Evolutionary conservation across 2,329 filamentous ascomycete species (phyloP).

Genomic region (Sclerotinia subarctica): DNA sequence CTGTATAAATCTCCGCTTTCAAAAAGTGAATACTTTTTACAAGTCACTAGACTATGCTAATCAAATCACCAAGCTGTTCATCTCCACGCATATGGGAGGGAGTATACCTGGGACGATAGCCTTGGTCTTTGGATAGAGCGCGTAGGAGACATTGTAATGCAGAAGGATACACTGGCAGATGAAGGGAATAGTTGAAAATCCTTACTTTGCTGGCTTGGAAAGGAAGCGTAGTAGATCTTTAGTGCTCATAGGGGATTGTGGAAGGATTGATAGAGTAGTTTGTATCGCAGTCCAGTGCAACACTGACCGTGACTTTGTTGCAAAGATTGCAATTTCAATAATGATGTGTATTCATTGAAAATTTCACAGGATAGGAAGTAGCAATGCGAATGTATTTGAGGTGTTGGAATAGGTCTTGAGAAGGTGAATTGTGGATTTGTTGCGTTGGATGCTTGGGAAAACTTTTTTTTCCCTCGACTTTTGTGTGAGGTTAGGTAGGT

Average conservation of each 20-base stretch:
- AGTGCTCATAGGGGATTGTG: conserved; percentile 74
- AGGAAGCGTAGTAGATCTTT: conserved; percentile 89
- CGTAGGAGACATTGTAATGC: not conserved
- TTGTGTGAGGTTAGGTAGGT: not conserved
- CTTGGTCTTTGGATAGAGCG: not conserved
- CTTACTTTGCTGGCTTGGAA: conserved; percentile 91
- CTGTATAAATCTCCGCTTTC: not conserved
- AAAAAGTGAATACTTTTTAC: not conserved
- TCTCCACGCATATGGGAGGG: not conserved
- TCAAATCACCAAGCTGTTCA: not conserved
- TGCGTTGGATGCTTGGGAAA: conserved; percentile 16
- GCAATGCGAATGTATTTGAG: conserved; percentile 8
- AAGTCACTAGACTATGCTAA: not conserved
- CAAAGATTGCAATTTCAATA: conserved; percentile 21
- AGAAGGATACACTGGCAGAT: not conserved
- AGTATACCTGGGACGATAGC: not conserved
- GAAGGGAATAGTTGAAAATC: conserved; percentile 26
- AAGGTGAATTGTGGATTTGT: conserved; percentile 14
- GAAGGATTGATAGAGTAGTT: not conserved
- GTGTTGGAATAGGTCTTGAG: not conserved
- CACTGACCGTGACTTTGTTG: conserved; percentile 18
- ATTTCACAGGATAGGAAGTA: not conserved
- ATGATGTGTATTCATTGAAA: conserved; percentile 17
- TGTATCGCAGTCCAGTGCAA: conserved; percentile 2
- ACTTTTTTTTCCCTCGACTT: conserved; percentile 10